Evolutionary conservation across 2,329 filamentous ascomycete genomes (phyloP).

Genomic region (Diaporthe velutina): DNA sequence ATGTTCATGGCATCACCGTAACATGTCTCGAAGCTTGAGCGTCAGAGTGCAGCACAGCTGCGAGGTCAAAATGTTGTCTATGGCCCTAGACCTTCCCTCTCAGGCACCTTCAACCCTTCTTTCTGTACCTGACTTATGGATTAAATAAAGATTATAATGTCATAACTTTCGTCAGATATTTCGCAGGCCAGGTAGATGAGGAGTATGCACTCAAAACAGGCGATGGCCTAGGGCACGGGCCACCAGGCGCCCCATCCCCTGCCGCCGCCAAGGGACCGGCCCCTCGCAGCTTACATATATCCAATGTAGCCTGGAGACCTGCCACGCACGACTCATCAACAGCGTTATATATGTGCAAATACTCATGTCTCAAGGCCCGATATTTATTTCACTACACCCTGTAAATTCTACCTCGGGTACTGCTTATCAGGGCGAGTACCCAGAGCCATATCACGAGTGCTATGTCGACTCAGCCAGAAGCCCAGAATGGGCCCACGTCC

Average conservation of each 20-base stretch:
- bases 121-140: background rate
- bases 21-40: background rate
- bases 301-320: background rate
- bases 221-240: background rate
- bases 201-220: background rate
- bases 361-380: background rate
- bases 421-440: background rate
- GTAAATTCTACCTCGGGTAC: background rate
- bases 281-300: constrained; percentile 16
- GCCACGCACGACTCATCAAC: too few relatives aligned
- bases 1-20: too few relatives aligned
- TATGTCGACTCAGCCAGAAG: background rate
- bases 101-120: background rate
- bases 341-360: background rate
- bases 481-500: background rate
- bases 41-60: background rate
- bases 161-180: background rate
- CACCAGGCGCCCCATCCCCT: background rate
- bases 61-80: background rate
- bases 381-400: background rate
- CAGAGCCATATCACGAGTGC: background rate
- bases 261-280: background rate
- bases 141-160: background rate
- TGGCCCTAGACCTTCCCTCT: background rate
- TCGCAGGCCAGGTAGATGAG: background rate